phyloP scores from a whole-genome alignment of 2,329 filamentous ascomycete genomes.

The Xylaria sp. region DNA sequence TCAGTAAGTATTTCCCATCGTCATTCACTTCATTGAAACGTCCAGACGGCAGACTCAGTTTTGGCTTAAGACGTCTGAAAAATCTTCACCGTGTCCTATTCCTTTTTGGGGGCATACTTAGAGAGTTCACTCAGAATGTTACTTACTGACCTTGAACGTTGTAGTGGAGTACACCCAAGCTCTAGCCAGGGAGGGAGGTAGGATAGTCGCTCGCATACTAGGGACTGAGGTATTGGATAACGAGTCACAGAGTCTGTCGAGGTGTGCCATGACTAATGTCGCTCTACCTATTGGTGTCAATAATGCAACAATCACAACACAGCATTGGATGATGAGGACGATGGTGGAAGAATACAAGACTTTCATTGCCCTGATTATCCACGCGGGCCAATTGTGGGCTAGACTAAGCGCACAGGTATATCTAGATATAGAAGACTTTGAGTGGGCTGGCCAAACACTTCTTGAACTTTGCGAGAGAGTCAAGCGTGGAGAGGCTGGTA shows the following conservation, averaged over 20 bases:
- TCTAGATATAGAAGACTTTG: constrained; percentile 81
- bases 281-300: constrained; percentile 70
- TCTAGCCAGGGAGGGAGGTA: constrained; percentile 73
- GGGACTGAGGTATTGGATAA: constrained; percentile 81
- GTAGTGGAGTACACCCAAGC: constrained; percentile 64
- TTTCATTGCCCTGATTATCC: constrained; percentile 73
- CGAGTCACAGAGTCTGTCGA: constrained; percentile 66
- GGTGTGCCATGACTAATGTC: constrained; percentile 79
- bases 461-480: constrained; percentile 60
- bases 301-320: constrained; percentile 46
- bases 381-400: constrained; percentile 73
- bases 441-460: constrained; percentile 71
- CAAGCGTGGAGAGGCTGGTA: constrained; percentile 19
- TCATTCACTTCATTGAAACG: not conserved
- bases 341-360: constrained; percentile 73
- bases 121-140: not conserved
- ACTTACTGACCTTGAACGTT: not conserved
- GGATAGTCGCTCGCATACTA: constrained; percentile 68
- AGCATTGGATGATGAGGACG: constrained; percentile 67
- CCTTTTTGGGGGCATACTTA: not conserved
- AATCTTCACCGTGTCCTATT: not conserved
- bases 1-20: constrained; percentile 55
- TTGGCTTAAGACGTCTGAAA: too few relatives aligned
- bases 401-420: constrained; percentile 86
- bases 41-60: not conserved